phyloP scores from a whole-genome alignment of 305 asterid genomes.

The Fraxinus nigra region DNA sequence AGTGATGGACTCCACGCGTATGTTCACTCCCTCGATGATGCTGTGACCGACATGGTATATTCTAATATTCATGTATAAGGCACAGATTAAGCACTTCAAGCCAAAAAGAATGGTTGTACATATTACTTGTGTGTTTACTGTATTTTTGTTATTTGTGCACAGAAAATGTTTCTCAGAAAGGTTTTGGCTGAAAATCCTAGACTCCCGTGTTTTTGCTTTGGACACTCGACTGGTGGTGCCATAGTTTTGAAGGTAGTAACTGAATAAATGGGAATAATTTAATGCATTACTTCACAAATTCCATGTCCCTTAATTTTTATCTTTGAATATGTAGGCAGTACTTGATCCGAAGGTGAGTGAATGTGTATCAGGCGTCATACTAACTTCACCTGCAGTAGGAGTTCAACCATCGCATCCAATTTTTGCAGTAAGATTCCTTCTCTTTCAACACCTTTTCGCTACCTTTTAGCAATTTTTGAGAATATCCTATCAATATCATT shows the following conservation, averaged over 20 bases:
- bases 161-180: constrained; percentile 67
- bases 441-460: not conserved
- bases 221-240: constrained; percentile 97
- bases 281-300: not conserved
- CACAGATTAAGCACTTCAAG: not conserved
- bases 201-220: constrained; percentile 81
- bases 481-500: not conserved
- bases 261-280: not conserved
- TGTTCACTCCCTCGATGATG: constrained; percentile 77
- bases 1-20: constrained; percentile 95
- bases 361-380: constrained; percentile 56
- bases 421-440: constrained; percentile 46
- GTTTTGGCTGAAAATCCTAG: constrained; percentile 64
- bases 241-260: constrained; percentile 68
- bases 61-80: constrained; percentile 5
- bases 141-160: not conserved
- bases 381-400: constrained; percentile 92
- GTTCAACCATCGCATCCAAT: constrained; percentile 91
- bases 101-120: not conserved
- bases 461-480: not conserved
- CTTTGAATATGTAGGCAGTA: constrained; percentile 48
- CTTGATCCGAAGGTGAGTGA: constrained; percentile 70
- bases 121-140: not conserved
- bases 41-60: constrained; percentile 70
- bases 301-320: not conserved